Evolutionary conservation across 352 stramenopile genomes (phyloP), one percentile per base, ranked within the genome.

Genomic region (Sclerospora graminicola): DNA sequence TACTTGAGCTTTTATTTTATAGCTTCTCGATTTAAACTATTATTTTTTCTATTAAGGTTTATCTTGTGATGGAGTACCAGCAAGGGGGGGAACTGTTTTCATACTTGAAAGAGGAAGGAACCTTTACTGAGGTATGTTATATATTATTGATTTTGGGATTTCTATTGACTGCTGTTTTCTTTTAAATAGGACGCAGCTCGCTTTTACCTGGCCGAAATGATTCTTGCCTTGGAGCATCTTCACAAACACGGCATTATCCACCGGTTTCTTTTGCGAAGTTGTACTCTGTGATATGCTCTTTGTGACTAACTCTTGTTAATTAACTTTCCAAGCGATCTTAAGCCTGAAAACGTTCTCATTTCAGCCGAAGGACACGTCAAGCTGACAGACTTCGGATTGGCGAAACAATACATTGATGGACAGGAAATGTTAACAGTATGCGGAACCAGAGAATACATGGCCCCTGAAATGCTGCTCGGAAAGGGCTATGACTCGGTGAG

Each of bases 291-390:
- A 5, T 35, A 14, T 7, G 1, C 7, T 16, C 5, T 16, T 35
- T n/a, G 16, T 18, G 30, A 19, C n/a, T 19, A n/a, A 35, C 13
- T 5, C n/a, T 1, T 35, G 11, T 19, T 8, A 7, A 16, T 18
- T 23, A 20, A 18, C 16, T 36, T 31, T 4, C 16, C 3, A 35
- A 87, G 75, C 3, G 86, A 96, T 41, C 50, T 97, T 19, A 96
- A 97, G 51, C 86, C 86, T 7, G 83, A 95, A 62, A 97, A 97
- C 48, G 75, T 97, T 32, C 63, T 97, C 16, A 77, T 97, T 39
- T 87, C 86, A 35, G 60, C 65, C n/a, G 60, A 93, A 49, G 89
- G 89, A 0, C 74, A 95, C 49, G 62, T 96, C 35, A 94, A 93
- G 39, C 46, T 97, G 18, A 91, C 82, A 1, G 89, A 97, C 54